These are phyloP conservation scores for Botryosphaeria agaves DNA, from an alignment of 2,329 filamentous ascomycete species.

Conservation along the genomic window DNA sequence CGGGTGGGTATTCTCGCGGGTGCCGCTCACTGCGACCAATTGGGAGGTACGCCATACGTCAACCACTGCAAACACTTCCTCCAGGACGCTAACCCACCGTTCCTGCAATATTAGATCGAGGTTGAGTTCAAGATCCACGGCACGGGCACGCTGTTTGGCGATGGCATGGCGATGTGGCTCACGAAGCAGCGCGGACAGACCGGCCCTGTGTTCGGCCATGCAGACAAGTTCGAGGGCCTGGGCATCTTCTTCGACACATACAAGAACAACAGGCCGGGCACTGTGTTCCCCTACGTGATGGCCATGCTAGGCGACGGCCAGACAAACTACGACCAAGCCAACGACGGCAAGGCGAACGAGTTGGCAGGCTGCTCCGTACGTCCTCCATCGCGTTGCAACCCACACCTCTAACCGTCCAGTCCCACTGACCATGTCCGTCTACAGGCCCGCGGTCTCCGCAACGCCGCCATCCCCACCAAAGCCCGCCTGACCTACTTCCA, in stretches of 20 bases:
- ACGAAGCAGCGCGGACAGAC: conserved; percentile 74
- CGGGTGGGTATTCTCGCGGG: conserved; percentile 86
- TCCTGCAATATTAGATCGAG: conserved; percentile 43
- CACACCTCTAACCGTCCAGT: background rate
- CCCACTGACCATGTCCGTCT: background rate
- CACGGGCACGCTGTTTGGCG: conserved; percentile 76
- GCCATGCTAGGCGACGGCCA: conserved; percentile 91
- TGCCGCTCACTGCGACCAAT: conserved; percentile 91
- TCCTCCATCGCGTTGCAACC: conserved; percentile 1
- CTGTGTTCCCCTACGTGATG: conserved; percentile 96
- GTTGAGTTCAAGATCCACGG: conserved; percentile 91
- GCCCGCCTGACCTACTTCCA: conserved; percentile 88
- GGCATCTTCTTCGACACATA: conserved; percentile 97
- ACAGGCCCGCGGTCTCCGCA: conserved; percentile 69
- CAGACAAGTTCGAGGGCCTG: conserved; percentile 81
- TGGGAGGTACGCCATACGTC: conserved; percentile 49
- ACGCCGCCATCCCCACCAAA: conserved; percentile 64
- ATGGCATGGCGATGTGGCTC: conserved; percentile 96
- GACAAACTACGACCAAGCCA: conserved; percentile 77
- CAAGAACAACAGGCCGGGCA: conserved; percentile 95
- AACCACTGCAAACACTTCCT: background rate
- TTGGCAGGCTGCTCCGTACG: conserved; percentile 76
- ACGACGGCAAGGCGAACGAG: conserved; percentile 87
- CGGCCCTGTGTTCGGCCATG: conserved; percentile 75
- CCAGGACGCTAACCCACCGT: background rate